Percentiles rank a stretch among this genome's conserved stretches.
Conservation (phyloP, 2,329 filamentous ascomycete genomes). For the Xylaria digitata region DNA sequence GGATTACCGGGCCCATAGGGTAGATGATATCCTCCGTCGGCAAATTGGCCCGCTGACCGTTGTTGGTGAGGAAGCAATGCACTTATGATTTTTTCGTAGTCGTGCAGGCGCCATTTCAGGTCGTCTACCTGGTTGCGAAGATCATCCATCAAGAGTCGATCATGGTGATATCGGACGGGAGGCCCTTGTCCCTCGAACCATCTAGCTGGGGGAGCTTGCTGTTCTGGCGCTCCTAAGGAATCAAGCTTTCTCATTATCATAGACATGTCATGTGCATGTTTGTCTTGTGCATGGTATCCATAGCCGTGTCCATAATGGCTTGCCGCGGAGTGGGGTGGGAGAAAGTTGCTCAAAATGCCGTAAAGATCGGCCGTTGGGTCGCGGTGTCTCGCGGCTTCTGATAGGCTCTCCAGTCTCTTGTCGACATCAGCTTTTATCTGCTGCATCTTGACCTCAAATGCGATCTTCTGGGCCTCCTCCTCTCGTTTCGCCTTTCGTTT, state of each 20-base stretch:
- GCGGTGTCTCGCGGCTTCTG: neutral
- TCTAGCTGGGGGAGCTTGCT: neutral
- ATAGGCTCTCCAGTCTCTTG: neutral
- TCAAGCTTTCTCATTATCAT: slow-evolving; percentile 13
- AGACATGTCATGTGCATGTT: slow-evolving; percentile 5
- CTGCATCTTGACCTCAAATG: neutral
- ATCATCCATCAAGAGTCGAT: neutral
- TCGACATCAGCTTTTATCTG: slow-evolving; percentile 5
- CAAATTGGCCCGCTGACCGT: neutral
- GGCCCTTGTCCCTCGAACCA: slow-evolving; percentile 2
- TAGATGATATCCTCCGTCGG: neutral
- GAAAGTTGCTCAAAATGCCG: slow-evolving; percentile 1
- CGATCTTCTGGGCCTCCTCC: neutral
- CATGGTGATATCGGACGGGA: neutral
- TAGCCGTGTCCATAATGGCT: neutral
- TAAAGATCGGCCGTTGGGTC: slow-evolving; percentile 6
- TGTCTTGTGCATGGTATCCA: slow-evolving; percentile 12
- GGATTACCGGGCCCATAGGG: too few species aligned
- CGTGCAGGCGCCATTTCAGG: neutral
- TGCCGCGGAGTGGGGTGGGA: neutral
- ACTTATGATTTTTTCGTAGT: too few species aligned
- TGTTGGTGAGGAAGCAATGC: neutral
- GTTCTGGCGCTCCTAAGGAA: neutral
- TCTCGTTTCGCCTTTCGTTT: neutral
- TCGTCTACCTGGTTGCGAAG: neutral